These are phyloP conservation scores for Pilatotrama ljubarskyi DNA, from an alignment of 768 basidiomycete species.

Conservation along the genomic window DNA sequence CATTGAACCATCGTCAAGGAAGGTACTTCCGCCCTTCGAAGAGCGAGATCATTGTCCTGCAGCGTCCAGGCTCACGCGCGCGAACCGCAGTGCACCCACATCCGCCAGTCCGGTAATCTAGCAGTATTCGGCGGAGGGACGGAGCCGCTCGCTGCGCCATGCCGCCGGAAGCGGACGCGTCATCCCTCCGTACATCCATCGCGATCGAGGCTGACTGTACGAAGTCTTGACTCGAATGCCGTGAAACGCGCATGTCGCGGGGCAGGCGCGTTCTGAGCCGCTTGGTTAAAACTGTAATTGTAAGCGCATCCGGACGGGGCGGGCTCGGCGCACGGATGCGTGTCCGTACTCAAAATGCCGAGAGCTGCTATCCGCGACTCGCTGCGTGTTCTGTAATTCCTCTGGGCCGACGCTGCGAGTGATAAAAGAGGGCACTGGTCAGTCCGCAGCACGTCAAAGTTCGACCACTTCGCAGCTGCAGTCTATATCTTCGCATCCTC, in stretches of 20 bases:
- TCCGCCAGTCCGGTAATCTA: neutral
- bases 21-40: neutral
- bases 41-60: neutral
- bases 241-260: slow-evolving; percentile 10
- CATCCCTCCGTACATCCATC: neutral
- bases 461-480: neutral
- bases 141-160: neutral
- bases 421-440: slow-evolving; percentile 6
- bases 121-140: neutral
- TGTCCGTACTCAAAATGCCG: neutral
- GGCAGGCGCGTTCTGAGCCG: neutral
- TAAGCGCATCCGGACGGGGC: slow-evolving; percentile 10
- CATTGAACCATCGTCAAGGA: neutral
- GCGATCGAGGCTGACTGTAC: slow-evolving; percentile 6
- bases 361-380: neutral
- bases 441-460: neutral
- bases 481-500: neutral
- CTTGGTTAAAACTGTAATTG: slow-evolving; percentile 11
- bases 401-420: neutral
- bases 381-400: slow-evolving; percentile 1
- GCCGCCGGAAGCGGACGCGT: neutral
- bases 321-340: slow-evolving; percentile 7
- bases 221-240: slow-evolving; percentile 5
- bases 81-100: neutral
- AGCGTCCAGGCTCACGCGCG: neutral